Evolutionary conservation across 305 asterid genomes (phyloP).

Genomic region (Caryopteris hybrid): DNA sequence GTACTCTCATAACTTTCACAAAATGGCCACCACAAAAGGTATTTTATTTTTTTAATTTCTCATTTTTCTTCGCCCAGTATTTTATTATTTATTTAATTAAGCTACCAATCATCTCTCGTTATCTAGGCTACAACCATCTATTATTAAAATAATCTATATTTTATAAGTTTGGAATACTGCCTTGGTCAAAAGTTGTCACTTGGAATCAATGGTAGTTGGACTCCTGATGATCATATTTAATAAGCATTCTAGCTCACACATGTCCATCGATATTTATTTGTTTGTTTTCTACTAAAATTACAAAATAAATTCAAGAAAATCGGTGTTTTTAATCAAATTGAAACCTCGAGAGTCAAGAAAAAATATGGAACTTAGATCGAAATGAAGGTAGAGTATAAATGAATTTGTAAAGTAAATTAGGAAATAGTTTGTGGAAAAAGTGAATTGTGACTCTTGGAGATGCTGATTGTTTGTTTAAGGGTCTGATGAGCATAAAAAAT

Average conservation of each 20-base stretch:
- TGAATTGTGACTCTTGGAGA: conserved; percentile 5
- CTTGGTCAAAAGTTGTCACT: conserved; percentile 38
- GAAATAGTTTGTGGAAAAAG: too few relatives aligned
- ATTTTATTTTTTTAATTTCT: neutral
- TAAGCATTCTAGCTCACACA: conserved; percentile 22
- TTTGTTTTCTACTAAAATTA: too few relatives aligned
- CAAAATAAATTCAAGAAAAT: too few relatives aligned
- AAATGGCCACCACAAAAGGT: conserved; percentile 18
- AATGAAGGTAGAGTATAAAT: too few relatives aligned
- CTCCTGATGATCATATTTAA: conserved; percentile 14
- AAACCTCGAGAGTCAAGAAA: too few relatives aligned
- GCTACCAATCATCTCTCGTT: conserved; percentile 18
- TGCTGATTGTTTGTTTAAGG: conserved; percentile 29
- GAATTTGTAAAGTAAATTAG: too few relatives aligned
- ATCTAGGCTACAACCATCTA: conserved; percentile 7
- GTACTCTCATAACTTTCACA: conserved; percentile 9
- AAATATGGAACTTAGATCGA: too few relatives aligned
- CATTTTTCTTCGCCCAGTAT: neutral
- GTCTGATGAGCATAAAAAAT: conserved; percentile 12
- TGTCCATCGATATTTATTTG: too few relatives aligned
- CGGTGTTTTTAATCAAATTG: too few relatives aligned
- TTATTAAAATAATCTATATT: neutral
- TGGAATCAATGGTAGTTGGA: conserved; percentile 39
- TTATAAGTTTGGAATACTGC: conserved; percentile 18
- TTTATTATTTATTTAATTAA: neutral